Evolutionary conservation across 106 monocot genomes (phyloP), one percentile per base, ranked within the genome.

Genomic region (Iris macrosiphon): DNA sequence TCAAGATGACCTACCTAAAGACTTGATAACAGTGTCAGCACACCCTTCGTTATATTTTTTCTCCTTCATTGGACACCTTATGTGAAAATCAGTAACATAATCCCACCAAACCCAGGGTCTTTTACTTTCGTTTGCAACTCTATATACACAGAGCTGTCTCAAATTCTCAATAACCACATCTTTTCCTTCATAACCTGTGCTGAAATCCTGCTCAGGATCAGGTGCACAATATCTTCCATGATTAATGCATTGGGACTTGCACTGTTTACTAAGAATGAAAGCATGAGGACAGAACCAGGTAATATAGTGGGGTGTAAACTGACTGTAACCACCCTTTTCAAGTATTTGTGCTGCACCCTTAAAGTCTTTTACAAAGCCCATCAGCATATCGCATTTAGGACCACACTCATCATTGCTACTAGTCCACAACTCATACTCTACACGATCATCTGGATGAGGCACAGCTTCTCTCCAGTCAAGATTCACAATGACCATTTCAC

Each of bases 331-430:
- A 33, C 85, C 89, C 67, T 89, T 58, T 59, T 95, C 95, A 41
- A 95, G 85, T 49, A 95, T 43, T 59, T 95, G 95, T 47, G 89
- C 89, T 40, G 82, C 79, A 61, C 95, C 95, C 62, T 77, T 95
- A 49, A 89, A 95, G 56, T 95, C 74, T 65, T 79, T 89, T 23
- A 81, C 20, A 53, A 95, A 95, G 6, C 74, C 67, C 95, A 95
- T 89, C 55, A 95, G 19, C 74, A 77, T 75, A 59, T 95, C 79
- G 61, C 95, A 89, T 63, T 95, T 95, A 56, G 82, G 31, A n/a
- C 95, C 95, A 75, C 95, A 95, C 59, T 95, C 89, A 52, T 89
- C 95, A 69, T 95, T 95, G 78, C 95, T 95, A 40, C 85, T 95
- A 41, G 95, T 82, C 95, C 95, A 95, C 40, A 95, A 62, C 56